These are phyloP conservation scores for Volvox carteri DNA, from an alignment of 163 green algal genomes.

Conservation along the genomic window DNA sequence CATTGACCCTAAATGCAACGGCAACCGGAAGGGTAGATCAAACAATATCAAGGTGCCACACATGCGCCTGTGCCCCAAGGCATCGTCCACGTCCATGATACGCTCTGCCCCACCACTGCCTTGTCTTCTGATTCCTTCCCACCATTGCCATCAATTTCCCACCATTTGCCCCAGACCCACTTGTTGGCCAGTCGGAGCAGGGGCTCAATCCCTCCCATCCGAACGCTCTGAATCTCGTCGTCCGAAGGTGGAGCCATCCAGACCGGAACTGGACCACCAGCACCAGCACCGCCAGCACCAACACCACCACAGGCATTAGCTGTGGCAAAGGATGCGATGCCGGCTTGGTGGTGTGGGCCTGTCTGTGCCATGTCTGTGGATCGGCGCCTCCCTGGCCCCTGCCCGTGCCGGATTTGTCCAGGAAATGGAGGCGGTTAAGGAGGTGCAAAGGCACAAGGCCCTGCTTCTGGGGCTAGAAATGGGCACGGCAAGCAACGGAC, in stretches of 20 bases:
- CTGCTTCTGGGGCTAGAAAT: too few species aligned
- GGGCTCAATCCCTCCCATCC: background rate
- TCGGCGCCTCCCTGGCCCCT: background rate
- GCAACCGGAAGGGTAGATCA: background rate
- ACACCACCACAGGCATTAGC: background rate
- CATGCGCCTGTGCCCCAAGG: background rate
- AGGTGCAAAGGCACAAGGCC: too few species aligned
- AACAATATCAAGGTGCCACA: background rate
- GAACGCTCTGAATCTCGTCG: conserved; percentile 8
- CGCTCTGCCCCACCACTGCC: too few species aligned
- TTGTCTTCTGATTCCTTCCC: background rate
- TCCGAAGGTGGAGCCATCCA: conserved; percentile 14
- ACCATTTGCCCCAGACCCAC: too few species aligned
- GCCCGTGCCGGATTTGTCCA: background rate
- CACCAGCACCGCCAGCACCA: background rate
- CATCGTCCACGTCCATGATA: background rate
- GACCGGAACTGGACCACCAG: background rate
- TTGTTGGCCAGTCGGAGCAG: conserved; percentile 40
- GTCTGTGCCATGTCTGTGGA: background rate
- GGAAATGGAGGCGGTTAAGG: background rate
- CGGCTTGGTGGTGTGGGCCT: background rate
- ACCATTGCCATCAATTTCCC: too few species aligned
- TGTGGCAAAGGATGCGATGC: conserved; percentile 4
- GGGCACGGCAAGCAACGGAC: background rate
- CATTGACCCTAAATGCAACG: background rate